These are phyloP conservation scores for Diutina pseudorugosa DNA, from an alignment of 1,139 yeast genomes.

Conservation along the genomic window DNA sequence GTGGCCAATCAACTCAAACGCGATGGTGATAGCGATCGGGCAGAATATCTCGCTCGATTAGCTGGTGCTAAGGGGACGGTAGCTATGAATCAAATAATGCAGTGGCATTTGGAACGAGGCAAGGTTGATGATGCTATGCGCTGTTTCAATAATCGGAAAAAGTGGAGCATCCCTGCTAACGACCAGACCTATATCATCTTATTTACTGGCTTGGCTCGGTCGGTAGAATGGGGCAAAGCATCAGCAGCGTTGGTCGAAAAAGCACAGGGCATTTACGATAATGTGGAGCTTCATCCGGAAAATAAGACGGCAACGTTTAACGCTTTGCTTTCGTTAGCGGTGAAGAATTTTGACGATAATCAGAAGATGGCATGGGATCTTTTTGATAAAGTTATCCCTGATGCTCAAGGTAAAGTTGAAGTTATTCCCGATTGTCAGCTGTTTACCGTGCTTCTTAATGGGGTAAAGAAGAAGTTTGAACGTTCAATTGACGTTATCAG, in stretches of 20 bases:
- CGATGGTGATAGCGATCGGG: conserved; percentile 36
- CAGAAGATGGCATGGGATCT: conserved; percentile 29
- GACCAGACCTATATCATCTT: conserved; percentile 43
- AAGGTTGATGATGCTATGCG: conserved; percentile 35
- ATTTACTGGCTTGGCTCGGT: conserved; percentile 43
- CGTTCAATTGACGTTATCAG: conserved; percentile 11
- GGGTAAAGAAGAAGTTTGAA: conserved; percentile 17
- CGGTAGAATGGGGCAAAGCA: conserved; percentile 23
- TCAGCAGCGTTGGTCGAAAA: conserved; percentile 13
- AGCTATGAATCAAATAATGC: conserved; percentile 48
- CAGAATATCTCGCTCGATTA: conserved; percentile 37
- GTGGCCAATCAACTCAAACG: conserved; percentile 36
- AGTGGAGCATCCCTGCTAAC: conserved; percentile 45
- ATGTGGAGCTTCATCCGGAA: conserved; percentile 5
- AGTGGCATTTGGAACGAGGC: conserved; percentile 30
- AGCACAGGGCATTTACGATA: conserved; percentile 16
- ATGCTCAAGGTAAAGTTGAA: conserved; percentile 4
- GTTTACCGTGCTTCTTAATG: conserved; percentile 29
- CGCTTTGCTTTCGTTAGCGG: conserved; percentile 24
- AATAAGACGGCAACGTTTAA: conserved; percentile 17
- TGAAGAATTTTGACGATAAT: conserved; percentile 20
- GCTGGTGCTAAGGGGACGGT: conserved; percentile 40
- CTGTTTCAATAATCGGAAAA: conserved; percentile 40
- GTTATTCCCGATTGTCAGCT: conserved; percentile 25
- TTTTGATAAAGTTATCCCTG: conserved; percentile 15